Conservation (phyloP, 2,329 filamentous ascomycete species). For the Alternaria angustiovoidea region DNA sequence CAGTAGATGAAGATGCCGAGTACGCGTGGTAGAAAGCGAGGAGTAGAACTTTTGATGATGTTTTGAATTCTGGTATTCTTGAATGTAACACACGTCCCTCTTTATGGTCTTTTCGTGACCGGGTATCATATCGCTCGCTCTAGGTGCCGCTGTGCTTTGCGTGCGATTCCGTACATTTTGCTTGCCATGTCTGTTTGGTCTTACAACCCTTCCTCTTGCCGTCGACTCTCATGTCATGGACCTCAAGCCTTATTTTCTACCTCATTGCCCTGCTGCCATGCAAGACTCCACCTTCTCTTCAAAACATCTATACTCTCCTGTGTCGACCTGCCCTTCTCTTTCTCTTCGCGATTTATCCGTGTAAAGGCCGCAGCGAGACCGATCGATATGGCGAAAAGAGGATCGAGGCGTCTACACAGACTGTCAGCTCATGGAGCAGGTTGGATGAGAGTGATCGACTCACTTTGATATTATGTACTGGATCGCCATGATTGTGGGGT, state of each 20-base stretch:
- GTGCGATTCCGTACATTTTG: background rate
- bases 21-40: background rate
- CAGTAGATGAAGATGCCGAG: background rate
- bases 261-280: slow-evolving; percentile 32
- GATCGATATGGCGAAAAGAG: slow-evolving; percentile 59
- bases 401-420: slow-evolving; percentile 54
- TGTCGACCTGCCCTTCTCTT: slow-evolving; percentile 54
- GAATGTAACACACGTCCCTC: background rate
- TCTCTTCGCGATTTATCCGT: slow-evolving; percentile 57
- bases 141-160: background rate
- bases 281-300: slow-evolving; percentile 49
- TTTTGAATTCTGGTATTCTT: background rate
- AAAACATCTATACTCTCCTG: slow-evolving; percentile 51
- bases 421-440: background rate
- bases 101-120: background rate
- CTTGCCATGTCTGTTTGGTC: background rate
- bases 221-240: background rate
- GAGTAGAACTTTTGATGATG: background rate
- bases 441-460: slow-evolving; percentile 7
- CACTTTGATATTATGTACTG: slow-evolving; percentile 57
- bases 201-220: background rate
- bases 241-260: background rate
- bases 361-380: slow-evolving; percentile 55
- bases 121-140: background rate
- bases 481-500: slow-evolving; percentile 38